Evolutionary conservation across 805 yeast species (phyloP), one percentile per base, ranked within the genome.

Genomic region (Pichia kluyveri): DNA sequence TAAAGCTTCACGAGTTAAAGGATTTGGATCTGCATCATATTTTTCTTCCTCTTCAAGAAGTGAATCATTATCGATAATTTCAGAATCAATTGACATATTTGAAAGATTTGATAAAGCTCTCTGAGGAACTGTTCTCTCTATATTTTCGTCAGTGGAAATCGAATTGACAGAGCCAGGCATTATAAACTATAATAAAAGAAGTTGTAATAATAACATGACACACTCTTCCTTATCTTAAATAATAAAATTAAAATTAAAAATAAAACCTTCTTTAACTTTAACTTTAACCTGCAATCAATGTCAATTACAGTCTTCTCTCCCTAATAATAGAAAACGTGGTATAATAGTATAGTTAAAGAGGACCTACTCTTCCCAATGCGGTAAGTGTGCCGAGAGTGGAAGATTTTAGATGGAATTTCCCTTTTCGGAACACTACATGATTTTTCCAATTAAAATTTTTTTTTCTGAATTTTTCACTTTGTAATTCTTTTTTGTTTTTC

Each of bases 1-100:
- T 30, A 66, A 45, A 1, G 69, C 56, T 34, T 63, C 66, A 23
- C 60, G 50, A 10, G 68, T 63, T 11, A 66, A 46, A 5, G 68
- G 66, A 31, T 54, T 52, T 2, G 62, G 59, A 23, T 51, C 56
- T 5, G 43, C 49, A 14, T 61, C 61, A 27, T 54, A 47, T 27
- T 45, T 44, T 43, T 60, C 63, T n/a, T 54, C 57, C 19, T 53
- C 60, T 18, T 47, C 52, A 30, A 41, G 36, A 5, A 45, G 23
- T 12, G 32, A 27, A 14, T 42, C 53, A 8, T 34, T 42, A 17
- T 37, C 49, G 8, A 19, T 27, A 8, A 34, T 34, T 34, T 12
- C 37, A 3, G 47, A 44, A 34, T 44, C 47, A 17, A 44, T 32
- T 26, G 47, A 44, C 19, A 45, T 49, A 31, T 45, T 55, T 2